Evolutionary conservation across 257 asterid species (phyloP), one percentile per base, ranked within the genome.

Genomic region (Orobanche coerulescens): DNA sequence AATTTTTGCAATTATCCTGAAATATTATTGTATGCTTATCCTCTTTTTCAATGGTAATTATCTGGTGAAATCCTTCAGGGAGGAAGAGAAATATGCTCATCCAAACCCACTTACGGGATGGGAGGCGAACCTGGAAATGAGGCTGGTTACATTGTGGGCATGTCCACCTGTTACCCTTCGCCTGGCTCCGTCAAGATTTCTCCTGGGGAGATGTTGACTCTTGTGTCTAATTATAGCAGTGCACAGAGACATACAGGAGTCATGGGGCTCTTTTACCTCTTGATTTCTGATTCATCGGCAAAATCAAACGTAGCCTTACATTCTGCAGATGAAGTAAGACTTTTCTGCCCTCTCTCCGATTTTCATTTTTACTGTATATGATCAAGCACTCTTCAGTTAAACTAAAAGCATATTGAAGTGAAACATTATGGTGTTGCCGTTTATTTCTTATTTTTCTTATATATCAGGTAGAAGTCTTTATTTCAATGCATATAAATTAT

Each of bases 241-340:
- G 28, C 63, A 26, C 69, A 43, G 73, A 66, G 44, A 33, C 98
- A 82, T 60, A 79, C 94, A 0, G 98, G 96, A 58, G 95, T 91
- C n/a, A 85, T 91, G 98, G 92, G 92, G 36, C 88, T 91, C 18
- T 84, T 91, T 70, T 91, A 91, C 81, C 37, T 91, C 59, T 74
- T 84, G 73, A 62, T 85, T 62, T 85, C 94, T n/a, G 84, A 76
- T 60, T 62, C 87, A 20, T 71, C 85, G 2, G 16, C 69, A 22
- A 44, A 60, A 36, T 33, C 71, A 15, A 65, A 60, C 7, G 30
- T 76, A 10, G 16, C 68, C 62, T 20, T 19, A 56, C 71, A 65
- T 44, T 72, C 78, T 28, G 56, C 70, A 4, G 59, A 69, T 28
- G 26, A 59, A 3, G 96, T 88, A 78, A 71, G 81, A 62, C 37